Percentiles rank a stretch among this genome's conserved stretches.
These are phyloP conservation scores for Linum lewisii DNA, from an alignment of 345 rosid species.

Conservation along the genomic window DNA sequence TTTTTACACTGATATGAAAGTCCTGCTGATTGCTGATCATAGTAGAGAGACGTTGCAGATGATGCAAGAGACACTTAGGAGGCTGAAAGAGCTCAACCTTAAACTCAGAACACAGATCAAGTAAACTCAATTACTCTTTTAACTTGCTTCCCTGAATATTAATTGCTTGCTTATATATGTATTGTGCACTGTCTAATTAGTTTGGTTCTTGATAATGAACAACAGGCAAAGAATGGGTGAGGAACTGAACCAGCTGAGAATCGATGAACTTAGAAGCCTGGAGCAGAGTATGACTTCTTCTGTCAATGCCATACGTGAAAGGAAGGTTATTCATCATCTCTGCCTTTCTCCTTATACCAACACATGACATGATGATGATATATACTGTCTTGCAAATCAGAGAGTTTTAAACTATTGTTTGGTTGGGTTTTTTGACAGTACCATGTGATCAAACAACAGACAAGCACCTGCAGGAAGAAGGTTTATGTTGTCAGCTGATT, in stretches of 20 bases:
- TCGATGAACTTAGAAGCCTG: slow-evolving; percentile 33
- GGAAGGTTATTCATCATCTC: slow-evolving; percentile 30
- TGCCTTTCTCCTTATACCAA: neutral
- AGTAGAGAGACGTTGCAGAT: slow-evolving; percentile 23
- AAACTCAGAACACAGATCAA: slow-evolving; percentile 42
- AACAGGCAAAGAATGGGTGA: slow-evolving; percentile 49
- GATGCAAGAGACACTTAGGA: slow-evolving; percentile 45
- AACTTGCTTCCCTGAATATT: too few relatives aligned
- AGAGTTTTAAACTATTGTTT: neutral
- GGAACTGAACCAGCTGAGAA: slow-evolving; percentile 29
- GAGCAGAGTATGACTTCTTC: slow-evolving; percentile 32
- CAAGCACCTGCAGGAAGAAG: too few relatives aligned
- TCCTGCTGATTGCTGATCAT: neutral
- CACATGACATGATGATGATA: too few relatives aligned
- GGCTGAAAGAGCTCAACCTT: slow-evolving; percentile 38
- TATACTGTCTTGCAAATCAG: too few relatives aligned
- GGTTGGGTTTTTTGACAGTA: slow-evolving; percentile 21
- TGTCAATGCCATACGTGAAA: slow-evolving; percentile 24
- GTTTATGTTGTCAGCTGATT: too few relatives aligned
- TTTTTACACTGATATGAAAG: too few relatives aligned
- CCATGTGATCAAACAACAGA: slow-evolving; percentile 39
- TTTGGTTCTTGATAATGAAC: neutral
- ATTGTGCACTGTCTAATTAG: neutral
- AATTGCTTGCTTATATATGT: neutral
- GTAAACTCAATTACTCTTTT: slow-evolving; percentile 18